Evolutionary conservation across 1,284 basidiomycete genomes (phyloP).

Genomic region (Macrocystidia cucumis): DNA sequence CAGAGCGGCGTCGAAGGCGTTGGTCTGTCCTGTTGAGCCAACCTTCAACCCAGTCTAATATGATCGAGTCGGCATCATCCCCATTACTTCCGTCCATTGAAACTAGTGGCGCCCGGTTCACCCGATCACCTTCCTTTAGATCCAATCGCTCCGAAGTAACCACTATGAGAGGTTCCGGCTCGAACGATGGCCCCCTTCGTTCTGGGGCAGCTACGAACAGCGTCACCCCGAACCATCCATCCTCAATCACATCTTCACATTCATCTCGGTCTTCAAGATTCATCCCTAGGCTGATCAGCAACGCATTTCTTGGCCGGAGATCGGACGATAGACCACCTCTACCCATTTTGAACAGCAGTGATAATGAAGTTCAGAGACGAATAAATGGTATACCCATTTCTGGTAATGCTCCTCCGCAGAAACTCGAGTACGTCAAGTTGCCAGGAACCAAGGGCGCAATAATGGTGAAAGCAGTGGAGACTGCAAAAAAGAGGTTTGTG

Average conservation of each 20-base stretch:
- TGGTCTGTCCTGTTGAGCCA: constrained; percentile 41
- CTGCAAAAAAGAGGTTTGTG: constrained; percentile 72
- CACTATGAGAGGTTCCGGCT: no score
- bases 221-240: constrained; percentile 13
- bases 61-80: constrained; percentile 9
- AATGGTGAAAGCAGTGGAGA: constrained; percentile 79
- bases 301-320: constrained; percentile 51
- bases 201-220: constrained; percentile 16
- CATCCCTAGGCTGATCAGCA: constrained; percentile 61
- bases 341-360: constrained; percentile 19
- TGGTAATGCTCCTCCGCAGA: constrained; percentile 62
- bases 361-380: constrained; percentile 24
- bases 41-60: constrained; percentile 14
- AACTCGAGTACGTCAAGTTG: constrained; percentile 83
- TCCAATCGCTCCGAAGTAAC: constrained; percentile 22
- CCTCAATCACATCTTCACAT: constrained; percentile 21
- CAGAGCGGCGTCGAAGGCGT: constrained; percentile 33
- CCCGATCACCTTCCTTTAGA: constrained; percentile 28
- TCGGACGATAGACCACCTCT: constrained; percentile 44
- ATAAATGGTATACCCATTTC: constrained; percentile 26
- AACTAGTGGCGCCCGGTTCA: constrained; percentile 14
- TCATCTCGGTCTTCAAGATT: constrained; percentile 48
- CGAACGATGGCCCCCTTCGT: no score
- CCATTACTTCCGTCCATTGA: constrained; percentile 15
- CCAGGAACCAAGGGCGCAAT: constrained; percentile 84